A percentile compares a stretch with the other conserved stretches of the same genome.
These are phyloP conservation scores for Colletotrichum trifolii DNA, from an alignment of 2,329 filamentous ascomycete genomes.

Conservation along the genomic window DNA sequence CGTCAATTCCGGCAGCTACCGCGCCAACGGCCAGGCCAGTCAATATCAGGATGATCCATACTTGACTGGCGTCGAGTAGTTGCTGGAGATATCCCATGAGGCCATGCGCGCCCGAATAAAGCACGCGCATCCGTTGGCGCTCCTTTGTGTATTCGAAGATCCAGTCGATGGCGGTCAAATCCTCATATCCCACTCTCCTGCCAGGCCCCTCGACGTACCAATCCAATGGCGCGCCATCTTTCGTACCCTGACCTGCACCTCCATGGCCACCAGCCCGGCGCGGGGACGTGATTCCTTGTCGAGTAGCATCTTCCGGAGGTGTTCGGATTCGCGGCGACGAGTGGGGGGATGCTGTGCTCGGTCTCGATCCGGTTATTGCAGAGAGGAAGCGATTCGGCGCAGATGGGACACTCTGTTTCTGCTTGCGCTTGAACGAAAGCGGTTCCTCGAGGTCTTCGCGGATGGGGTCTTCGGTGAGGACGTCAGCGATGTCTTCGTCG, in stretches of 20 bases:
- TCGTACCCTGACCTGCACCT: slow-evolving; percentile 40
- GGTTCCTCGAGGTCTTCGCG: slow-evolving; percentile 60
- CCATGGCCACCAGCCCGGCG: slow-evolving; percentile 35
- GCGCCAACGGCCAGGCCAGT: slow-evolving; percentile 87
- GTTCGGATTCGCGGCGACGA: slow-evolving; percentile 34
- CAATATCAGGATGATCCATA: slow-evolving; percentile 89
- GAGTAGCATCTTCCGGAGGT: slow-evolving; percentile 37
- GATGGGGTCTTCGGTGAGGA: slow-evolving; percentile 68
- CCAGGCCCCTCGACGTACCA: slow-evolving; percentile 94
- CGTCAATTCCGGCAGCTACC: slow-evolving; percentile 88
- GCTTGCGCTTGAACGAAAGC: slow-evolving; percentile 79
- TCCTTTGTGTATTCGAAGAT: slow-evolving; percentile 99
- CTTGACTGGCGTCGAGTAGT: slow-evolving; percentile 85
- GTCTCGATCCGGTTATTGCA: slow-evolving; percentile 54
- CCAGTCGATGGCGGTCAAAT: slow-evolving; percentile 98
- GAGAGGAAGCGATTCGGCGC: slow-evolving; percentile 60
- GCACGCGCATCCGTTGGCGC: slow-evolving; percentile 82
- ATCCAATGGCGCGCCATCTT: slow-evolving; percentile 69
- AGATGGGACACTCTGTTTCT: slow-evolving; percentile 61
- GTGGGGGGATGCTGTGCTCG: slow-evolving; percentile 38
- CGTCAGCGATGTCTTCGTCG: slow-evolving; percentile 51
- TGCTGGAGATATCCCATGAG: slow-evolving; percentile 78
- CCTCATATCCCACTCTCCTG: slow-evolving; percentile 91
- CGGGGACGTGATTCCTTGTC: slow-evolving; percentile 38
- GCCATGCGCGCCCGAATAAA: slow-evolving; percentile 76